A percentile compares a stretch with the other conserved stretches of the same genome.
These are phyloP conservation scores for Metschnikowia drakensbergensis DNA, from an alignment of 805 yeast genomes.

Conservation along the genomic window DNA sequence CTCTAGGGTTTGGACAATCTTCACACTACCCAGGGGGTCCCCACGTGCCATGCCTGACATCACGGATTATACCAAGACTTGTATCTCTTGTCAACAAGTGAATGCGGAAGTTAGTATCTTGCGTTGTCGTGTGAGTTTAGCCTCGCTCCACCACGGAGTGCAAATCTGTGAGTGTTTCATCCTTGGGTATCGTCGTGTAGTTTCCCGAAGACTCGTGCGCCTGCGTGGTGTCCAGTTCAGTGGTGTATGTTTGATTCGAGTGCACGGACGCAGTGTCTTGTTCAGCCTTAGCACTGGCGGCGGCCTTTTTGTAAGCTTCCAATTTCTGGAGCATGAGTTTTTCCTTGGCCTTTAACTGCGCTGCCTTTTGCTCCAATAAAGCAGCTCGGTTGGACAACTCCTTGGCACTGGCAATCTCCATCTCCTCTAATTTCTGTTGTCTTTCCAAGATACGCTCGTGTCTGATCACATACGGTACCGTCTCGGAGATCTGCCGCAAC, in stretches of 20 bases:
- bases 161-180: constrained; percentile 53
- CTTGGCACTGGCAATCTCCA: constrained; percentile 73
- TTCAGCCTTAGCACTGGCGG: constrained; percentile 5
- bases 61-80: too few species aligned
- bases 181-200: constrained; percentile 34
- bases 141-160: constrained; percentile 31
- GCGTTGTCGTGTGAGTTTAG: not conserved
- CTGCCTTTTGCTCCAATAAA: constrained; percentile 70
- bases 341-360: constrained; percentile 65
- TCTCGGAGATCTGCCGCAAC: constrained; percentile 73
- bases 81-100: not conserved
- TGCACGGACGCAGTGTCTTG: not conserved
- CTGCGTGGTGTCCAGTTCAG: constrained; percentile 1
- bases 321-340: constrained; percentile 45
- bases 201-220: constrained; percentile 11
- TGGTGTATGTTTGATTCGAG: not conserved
- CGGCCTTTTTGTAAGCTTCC: constrained; percentile 19
- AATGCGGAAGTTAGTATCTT: not conserved
- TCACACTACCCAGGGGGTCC: too few species aligned
- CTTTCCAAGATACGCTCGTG: constrained; percentile 72
- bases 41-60: too few species aligned
- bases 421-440: constrained; percentile 73
- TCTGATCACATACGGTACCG: constrained; percentile 78
- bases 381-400: constrained; percentile 74
- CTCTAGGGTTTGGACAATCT: not conserved